These are phyloP conservation scores for Rhodotorula sp. DNA, from an alignment of 1,284 basidiomycete species.

Conservation along the genomic window DNA sequence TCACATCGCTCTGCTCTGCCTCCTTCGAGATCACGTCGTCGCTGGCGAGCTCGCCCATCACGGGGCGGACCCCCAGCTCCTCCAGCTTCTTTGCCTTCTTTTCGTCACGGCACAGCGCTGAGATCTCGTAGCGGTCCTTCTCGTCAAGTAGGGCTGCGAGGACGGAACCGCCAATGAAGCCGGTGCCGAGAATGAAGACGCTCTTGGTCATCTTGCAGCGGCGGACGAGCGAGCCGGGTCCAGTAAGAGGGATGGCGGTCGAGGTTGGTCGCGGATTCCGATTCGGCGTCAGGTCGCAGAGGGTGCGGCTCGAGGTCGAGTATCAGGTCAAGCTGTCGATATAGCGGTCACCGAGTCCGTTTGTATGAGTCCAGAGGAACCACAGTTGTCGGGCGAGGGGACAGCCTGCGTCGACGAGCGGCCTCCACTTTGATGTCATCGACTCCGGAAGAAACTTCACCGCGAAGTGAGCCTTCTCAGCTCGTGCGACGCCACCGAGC, in stretches of 20 bases:
- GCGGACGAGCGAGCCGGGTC: not conserved
- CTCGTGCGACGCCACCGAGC: too few species aligned
- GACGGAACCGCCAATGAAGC: conserved; percentile 36
- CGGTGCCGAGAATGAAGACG: conserved; percentile 27
- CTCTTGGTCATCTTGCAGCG: not conserved
- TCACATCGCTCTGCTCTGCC: conserved; percentile 23
- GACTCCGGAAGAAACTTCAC: too few species aligned
- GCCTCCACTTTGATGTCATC: too few species aligned
- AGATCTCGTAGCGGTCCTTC: conserved; percentile 15
- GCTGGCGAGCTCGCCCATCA: conserved; percentile 20
- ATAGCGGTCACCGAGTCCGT: not conserved
- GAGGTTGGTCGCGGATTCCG: not conserved
- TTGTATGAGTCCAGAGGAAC: not conserved
- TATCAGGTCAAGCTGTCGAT: not conserved
- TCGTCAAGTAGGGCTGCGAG: conserved; percentile 17
- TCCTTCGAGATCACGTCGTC: conserved; percentile 27
- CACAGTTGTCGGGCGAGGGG: not conserved
- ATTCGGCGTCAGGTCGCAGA: not conserved
- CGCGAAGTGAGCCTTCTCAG: too few species aligned
- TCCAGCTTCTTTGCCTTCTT: conserved; percentile 29
- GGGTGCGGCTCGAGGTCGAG: not conserved
- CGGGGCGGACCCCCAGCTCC: conserved; percentile 23
- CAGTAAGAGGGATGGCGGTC: not conserved
- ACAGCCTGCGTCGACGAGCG: too few species aligned
- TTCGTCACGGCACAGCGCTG: conserved; percentile 19